These are phyloP conservation scores for Aspergillus novofumigatus DNA, from an alignment of 2,329 filamentous ascomycete species.

Conservation along the genomic window DNA sequence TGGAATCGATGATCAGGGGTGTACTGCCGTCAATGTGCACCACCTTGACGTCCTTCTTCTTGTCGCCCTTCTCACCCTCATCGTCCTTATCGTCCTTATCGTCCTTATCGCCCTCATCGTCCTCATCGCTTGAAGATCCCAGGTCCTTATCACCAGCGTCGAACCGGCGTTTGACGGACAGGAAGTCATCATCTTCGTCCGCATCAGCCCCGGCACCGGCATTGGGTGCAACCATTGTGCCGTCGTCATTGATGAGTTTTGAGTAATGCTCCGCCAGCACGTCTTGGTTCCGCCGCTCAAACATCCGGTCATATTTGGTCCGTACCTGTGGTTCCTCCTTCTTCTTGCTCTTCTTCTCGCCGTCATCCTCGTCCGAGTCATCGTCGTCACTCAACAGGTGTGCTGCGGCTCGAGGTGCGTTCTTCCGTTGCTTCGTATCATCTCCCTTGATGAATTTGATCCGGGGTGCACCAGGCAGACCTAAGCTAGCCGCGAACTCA, in stretches of 20 bases:
- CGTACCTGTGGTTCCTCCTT: slow-evolving; percentile 63
- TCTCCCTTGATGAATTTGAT: slow-evolving; percentile 93
- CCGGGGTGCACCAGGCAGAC: slow-evolving; percentile 83
- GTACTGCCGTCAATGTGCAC: slow-evolving; percentile 58
- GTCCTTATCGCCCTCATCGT: slow-evolving; percentile 16
- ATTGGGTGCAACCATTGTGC: slow-evolving; percentile 37
- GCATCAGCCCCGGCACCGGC: slow-evolving; percentile 48
- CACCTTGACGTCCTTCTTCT: slow-evolving; percentile 42
- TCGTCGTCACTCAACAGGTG: slow-evolving; percentile 58
- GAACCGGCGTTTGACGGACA: slow-evolving; percentile 84
- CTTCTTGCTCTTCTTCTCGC: slow-evolving; percentile 53
- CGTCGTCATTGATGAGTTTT: slow-evolving; percentile 69
- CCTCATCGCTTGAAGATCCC: slow-evolving; percentile 35
- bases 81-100: slow-evolving; percentile 38
- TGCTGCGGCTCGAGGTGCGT: slow-evolving; percentile 67
- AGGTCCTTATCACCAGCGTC: slow-evolving; percentile 61
- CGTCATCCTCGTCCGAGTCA: slow-evolving; percentile 45
- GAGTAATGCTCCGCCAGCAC: slow-evolving; percentile 91
- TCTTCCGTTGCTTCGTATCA: slow-evolving; percentile 81
- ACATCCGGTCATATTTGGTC: slow-evolving; percentile 98
- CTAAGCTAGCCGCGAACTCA: slow-evolving; percentile 77
- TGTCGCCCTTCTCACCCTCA: slow-evolving; percentile 21
- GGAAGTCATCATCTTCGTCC: slow-evolving; percentile 74
- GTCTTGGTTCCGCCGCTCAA: slow-evolving; percentile 93
- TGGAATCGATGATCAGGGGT: slow-evolving; percentile 82